These are phyloP conservation scores for Thelonectria rubi DNA, from an alignment of 2,329 filamentous ascomycete genomes.

Conservation along the genomic window DNA sequence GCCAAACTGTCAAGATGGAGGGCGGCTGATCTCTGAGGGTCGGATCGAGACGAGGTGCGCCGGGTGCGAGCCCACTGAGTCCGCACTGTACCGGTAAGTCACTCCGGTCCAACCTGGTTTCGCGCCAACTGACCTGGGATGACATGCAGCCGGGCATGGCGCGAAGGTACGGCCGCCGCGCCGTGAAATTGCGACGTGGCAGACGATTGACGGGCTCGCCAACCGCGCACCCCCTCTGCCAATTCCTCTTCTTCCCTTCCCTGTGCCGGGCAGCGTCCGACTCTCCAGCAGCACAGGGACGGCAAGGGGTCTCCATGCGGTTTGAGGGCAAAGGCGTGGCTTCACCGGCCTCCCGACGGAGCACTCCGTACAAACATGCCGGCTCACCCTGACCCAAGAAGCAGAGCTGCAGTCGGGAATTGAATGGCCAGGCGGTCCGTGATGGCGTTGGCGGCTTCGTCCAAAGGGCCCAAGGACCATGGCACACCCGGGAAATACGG, in stretches of 20 bases:
- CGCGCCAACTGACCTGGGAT: conserved; percentile 31
- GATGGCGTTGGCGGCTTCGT: conserved; percentile 31
- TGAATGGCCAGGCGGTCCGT: conserved; percentile 28
- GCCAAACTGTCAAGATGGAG: conserved; percentile 1
- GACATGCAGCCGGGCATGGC: conserved; percentile 45
- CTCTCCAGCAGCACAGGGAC: neutral
- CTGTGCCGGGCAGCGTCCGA: neutral
- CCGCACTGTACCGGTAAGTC: conserved; percentile 38
- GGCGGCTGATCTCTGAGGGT: conserved; percentile 6
- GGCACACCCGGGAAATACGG: conserved; percentile 42
- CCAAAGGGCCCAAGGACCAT: conserved; percentile 28
- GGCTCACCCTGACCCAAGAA: neutral
- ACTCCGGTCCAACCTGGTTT: conserved; percentile 29
- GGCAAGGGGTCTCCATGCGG: neutral
- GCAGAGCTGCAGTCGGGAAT: conserved; percentile 16
- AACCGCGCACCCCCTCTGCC: conserved; percentile 23
- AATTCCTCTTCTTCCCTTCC: conserved; percentile 15
- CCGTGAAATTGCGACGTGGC: conserved; percentile 46
- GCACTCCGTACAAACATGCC: neutral
- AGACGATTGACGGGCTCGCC: conserved; percentile 19
- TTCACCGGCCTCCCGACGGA: conserved; percentile 3
- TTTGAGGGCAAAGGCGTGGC: neutral
- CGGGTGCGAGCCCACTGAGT: conserved; percentile 4
- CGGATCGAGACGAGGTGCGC: neutral
- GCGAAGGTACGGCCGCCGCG: conserved; percentile 41